A percentile compares a stretch with the other conserved stretches of the same genome.
Evolutionary conservation across 768 basidiomycete species (phyloP).

Genomic region (Trametes cingulata): DNA sequence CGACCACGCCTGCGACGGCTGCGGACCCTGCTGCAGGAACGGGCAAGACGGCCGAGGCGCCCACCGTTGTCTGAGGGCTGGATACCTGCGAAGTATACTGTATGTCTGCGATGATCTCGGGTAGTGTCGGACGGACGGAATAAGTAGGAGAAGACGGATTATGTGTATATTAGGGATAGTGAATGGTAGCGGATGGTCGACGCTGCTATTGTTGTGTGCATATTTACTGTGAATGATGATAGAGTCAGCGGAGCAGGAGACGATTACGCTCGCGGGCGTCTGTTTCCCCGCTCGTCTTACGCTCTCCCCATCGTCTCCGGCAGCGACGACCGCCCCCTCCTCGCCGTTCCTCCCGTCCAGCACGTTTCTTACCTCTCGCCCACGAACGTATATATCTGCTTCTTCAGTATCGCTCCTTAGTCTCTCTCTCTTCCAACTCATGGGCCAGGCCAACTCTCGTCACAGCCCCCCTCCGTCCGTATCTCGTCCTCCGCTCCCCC

Average conservation of each 20-base stretch:
- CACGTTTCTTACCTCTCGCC: background rate
- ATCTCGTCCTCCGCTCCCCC: conserved; percentile 11
- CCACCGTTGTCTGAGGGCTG: conserved; percentile 18
- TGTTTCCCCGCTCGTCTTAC: background rate
- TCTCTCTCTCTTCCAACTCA: conserved; percentile 17
- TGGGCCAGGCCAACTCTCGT: conserved; percentile 32
- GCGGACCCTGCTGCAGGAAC: background rate
- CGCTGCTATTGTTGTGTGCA: background rate
- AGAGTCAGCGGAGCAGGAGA: background rate
- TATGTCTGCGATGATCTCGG: background rate
- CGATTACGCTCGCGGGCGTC: background rate
- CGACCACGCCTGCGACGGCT: conserved; percentile 2
- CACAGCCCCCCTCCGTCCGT: conserved; percentile 13
- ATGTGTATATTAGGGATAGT: background rate
- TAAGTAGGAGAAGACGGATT: background rate
- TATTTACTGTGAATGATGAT: background rate
- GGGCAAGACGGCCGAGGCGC: conserved; percentile 22
- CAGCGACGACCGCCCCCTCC: background rate
- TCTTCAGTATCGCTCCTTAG: conserved; percentile 5
- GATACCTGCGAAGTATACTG: background rate
- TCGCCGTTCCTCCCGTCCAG: background rate
- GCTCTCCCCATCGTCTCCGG: background rate
- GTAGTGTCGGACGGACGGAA: background rate
- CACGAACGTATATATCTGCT: background rate
- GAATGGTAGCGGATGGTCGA: background rate